Evolutionary conservation across 116 monocot genomes (phyloP).

Genomic region (Zostera marina): DNA sequence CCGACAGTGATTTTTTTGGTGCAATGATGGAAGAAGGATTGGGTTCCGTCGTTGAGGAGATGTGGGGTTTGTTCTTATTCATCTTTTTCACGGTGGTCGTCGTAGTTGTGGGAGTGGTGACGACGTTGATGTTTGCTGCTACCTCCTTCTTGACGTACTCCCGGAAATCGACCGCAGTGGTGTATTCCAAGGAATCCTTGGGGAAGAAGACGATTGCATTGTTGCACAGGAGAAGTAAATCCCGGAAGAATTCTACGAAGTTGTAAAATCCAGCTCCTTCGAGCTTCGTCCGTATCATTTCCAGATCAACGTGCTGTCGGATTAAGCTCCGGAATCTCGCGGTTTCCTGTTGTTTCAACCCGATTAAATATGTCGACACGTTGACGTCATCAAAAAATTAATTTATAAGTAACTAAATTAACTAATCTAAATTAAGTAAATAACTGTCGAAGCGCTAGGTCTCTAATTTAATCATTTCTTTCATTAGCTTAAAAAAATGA

Average conservation of each 20-base stretch:
- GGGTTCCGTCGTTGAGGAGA: too few relatives aligned
- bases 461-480: too few relatives aligned
- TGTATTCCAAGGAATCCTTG: conserved; percentile 24
- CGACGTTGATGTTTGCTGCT: too few relatives aligned
- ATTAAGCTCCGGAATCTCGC: conserved; percentile 33
- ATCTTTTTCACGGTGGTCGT: too few relatives aligned
- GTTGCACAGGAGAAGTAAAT: conserved; percentile 62
- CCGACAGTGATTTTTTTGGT: too few relatives aligned
- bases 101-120: too few relatives aligned
- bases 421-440: too few relatives aligned
- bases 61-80: too few relatives aligned
- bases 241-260: conserved; percentile 48
- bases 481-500: too few relatives aligned
- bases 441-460: too few relatives aligned
- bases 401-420: not conserved
- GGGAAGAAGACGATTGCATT: conserved; percentile 72
- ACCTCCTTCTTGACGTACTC: conserved; percentile 22
- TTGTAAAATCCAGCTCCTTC: conserved; percentile 12
- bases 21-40: too few relatives aligned
- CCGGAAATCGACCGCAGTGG: conserved; percentile 37
- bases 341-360: conserved; percentile 30
- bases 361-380: not conserved
- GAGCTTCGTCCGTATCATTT: conserved; percentile 29
- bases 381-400: too few relatives aligned
- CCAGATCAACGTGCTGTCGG: conserved; percentile 69